Evolutionary conservation across 2,329 filamentous ascomycete species (phyloP), one percentile per base, ranked within the genome.

Genomic region (Colletotrichum tanaceti): DNA sequence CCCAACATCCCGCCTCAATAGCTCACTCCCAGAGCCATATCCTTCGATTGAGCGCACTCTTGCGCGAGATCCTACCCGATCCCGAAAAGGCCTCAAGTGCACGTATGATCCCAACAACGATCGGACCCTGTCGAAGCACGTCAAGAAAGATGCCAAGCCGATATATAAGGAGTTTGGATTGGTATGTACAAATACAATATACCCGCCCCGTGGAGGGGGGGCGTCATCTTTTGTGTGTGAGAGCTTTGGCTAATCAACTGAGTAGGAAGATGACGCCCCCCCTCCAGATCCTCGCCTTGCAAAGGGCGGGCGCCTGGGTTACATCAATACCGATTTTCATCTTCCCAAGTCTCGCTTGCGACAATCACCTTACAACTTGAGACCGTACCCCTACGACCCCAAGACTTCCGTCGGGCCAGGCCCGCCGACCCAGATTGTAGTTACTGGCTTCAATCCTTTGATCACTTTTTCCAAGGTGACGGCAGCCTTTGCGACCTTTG

Each of bases 391-490:
- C 32, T 96, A 93, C 79, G 94, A 98, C 77, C 82, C 90, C 5
- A 89, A 89, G 74, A 93, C 93, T 5, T 97, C 95, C 2, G 89
- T 97, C 73, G 95, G 94, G 0, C 93, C 94, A 28, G 93, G 93
- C 0, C 95, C 95, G 16, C 93, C 96, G 2, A 93, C 92, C 2
- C 93, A 97, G 77, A 89, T 99, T 57, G 91, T 98, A 4, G 93
- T 98, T 22, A 94, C 90, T n/a, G 93, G 94, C n/a, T 98, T 98
- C 77, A 96, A 98, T 79, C 94, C 95, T 7, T 83, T 98, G 72
- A 91, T 92, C 47, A 88, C 93, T 14, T 93, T 97, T 74, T 87
- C 89, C 63, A 92, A 93, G 74, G 86, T 97, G 58, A 88, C 87
- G 20, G 88, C 91, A 53, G 87, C 93, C 62, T 97, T 97, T 77